Evolutionary conservation across 164 flowering plant genomes (phyloP).

Genomic region (Berberis thunbergii): DNA sequence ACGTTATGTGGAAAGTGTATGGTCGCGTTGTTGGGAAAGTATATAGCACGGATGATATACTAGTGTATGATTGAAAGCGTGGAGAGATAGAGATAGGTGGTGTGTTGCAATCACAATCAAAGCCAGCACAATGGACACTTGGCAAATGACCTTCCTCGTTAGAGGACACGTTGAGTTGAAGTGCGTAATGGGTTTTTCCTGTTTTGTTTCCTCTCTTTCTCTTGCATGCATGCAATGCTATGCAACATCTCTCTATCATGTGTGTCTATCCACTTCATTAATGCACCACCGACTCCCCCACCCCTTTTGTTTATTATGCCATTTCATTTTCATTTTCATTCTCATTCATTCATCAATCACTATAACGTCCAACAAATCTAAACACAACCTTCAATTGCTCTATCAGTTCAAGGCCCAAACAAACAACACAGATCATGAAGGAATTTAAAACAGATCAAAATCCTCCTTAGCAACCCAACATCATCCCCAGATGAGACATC

Average conservation of each 20-base stretch:
- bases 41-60: too few relatives aligned
- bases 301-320: too few relatives aligned
- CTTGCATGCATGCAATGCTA: not conserved
- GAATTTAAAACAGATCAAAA: not conserved
- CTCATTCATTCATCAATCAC: not conserved
- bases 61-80: too few relatives aligned
- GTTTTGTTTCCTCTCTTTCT: too few relatives aligned
- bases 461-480: not conserved
- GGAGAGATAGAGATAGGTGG: too few relatives aligned
- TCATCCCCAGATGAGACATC: too few relatives aligned
- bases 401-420: not conserved
- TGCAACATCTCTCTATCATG: not conserved
- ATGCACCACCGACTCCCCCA: not conserved
- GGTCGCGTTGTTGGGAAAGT: too few relatives aligned
- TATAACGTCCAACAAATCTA: too few relatives aligned
- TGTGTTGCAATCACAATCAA: too few relatives aligned
- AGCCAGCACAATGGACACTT: not conserved
- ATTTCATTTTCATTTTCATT: not conserved
- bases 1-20: too few relatives aligned
- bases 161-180: not conserved
- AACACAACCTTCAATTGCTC: too few relatives aligned
- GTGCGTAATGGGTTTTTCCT: not conserved
- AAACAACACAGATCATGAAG: not conserved
- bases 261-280: too few relatives aligned
- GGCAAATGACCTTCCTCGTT: not conserved